Conservation (phyloP, 192 early-diverging fungal genomes). For the Tieghemiomyces parasiticus region DNA sequence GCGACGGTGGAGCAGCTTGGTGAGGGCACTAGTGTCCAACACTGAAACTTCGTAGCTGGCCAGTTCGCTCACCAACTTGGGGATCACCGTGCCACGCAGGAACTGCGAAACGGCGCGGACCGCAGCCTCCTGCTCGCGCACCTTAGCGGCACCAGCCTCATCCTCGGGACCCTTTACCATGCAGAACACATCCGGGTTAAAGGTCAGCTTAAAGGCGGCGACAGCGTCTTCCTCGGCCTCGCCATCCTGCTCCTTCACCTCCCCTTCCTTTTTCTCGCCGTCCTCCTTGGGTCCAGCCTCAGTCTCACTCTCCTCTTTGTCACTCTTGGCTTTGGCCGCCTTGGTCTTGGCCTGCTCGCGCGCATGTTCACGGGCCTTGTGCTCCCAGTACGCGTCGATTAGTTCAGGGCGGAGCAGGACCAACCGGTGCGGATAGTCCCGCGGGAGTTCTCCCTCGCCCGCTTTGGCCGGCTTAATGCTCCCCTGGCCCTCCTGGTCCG, state of each 20-base stretch:
- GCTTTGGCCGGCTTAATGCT: background rate
- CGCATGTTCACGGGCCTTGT: constrained; percentile 25
- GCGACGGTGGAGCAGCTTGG: constrained; percentile 71
- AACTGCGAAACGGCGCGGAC: constrained; percentile 68
- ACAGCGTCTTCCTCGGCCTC: constrained; percentile 14
- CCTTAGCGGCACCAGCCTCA: constrained; percentile 13
- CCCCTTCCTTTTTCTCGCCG: constrained; percentile 6
- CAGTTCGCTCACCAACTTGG: constrained; percentile 38
- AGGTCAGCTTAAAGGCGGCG: constrained; percentile 34
- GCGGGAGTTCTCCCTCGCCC: constrained; percentile 28
- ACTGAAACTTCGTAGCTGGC: constrained; percentile 44
- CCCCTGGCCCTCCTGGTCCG: constrained; percentile 18
- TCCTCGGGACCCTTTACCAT: constrained; percentile 22
- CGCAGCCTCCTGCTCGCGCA: constrained; percentile 30
- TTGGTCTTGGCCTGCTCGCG: constrained; percentile 20
- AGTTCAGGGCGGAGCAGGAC: constrained; percentile 78
- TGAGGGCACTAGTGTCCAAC: constrained; percentile 62
- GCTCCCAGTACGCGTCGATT: constrained; percentile 70
- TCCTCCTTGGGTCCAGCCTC: constrained; percentile 12
- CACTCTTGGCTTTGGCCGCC: constrained; percentile 15
- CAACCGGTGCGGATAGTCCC: constrained; percentile 75
- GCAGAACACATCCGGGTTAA: constrained; percentile 45
- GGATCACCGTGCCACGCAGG: constrained; percentile 49
- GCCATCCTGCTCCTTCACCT: constrained; percentile 7
- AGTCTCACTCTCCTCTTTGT: constrained; percentile 9